A percentile compares a stretch with the other conserved stretches of the same genome.
These are phyloP conservation scores for Kwoniella sp. DNA, from an alignment of 768 basidiomycete species.

Conservation along the genomic window DNA sequence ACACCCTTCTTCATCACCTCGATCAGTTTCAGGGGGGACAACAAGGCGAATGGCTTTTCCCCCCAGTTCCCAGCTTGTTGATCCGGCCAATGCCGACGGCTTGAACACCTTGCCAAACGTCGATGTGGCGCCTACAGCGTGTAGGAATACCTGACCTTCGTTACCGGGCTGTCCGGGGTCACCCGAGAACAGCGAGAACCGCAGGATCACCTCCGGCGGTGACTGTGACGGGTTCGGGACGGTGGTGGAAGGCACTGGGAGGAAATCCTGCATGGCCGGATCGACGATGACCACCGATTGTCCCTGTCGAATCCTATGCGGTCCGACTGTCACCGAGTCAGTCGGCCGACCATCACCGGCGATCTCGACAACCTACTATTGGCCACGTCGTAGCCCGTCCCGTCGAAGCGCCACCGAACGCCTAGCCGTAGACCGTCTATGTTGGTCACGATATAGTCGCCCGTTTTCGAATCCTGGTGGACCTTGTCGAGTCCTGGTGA, in stretches of 20 bases:
- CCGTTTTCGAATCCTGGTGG: constrained; percentile 57
- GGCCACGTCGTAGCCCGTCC: constrained; percentile 78
- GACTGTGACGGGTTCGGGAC: constrained; percentile 50
- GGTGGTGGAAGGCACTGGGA: constrained; percentile 23
- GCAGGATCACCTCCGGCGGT: constrained; percentile 56
- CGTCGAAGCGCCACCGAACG: constrained; percentile 74
- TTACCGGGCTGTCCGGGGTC: neutral
- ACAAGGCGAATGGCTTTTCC: constrained; percentile 1
- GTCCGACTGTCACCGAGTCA: constrained; percentile 60
- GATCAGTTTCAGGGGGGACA: constrained; percentile 1
- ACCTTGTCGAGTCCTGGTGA: constrained; percentile 68
- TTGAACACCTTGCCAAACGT: constrained; percentile 64
- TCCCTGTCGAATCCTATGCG: constrained; percentile 71
- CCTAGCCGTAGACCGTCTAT: constrained; percentile 72
- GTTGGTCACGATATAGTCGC: constrained; percentile 67
- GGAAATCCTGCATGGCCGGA: constrained; percentile 50
- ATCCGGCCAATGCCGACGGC: neutral
- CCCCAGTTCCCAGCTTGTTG: constrained; percentile 8
- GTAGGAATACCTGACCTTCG: constrained; percentile 55
- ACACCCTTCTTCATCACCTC: constrained; percentile 6
- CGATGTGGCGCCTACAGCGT: constrained; percentile 59
- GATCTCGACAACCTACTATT: constrained; percentile 57
- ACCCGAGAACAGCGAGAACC: constrained; percentile 53
- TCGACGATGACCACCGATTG: constrained; percentile 83
- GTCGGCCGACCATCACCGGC: neutral